Conservation (phyloP, 2,329 filamentous ascomycete genomes). For the Pestalotiopsis sp. region DNA sequence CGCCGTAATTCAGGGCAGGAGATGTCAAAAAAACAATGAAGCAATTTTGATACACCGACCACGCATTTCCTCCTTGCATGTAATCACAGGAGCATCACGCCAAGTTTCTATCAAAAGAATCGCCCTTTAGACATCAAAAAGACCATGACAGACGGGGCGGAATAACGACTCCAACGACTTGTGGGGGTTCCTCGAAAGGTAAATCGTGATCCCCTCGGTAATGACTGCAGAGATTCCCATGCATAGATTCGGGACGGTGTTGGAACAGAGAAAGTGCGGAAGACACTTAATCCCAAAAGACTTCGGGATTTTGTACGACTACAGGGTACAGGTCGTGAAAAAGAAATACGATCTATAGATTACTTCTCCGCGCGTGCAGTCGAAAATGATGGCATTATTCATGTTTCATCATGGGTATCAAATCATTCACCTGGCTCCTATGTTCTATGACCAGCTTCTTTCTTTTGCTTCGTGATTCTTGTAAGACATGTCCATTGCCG, state of each 20-base stretch:
- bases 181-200: not conserved
- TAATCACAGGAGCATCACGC: slow-evolving; percentile 5
- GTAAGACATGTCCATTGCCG: not conserved
- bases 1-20: slow-evolving; percentile 54
- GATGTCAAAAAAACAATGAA: slow-evolving; percentile 21
- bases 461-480: not conserved
- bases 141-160: not conserved
- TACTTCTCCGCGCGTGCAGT: not conserved
- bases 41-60: slow-evolving; percentile 15
- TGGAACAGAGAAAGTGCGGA: not conserved
- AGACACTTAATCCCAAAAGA: not conserved
- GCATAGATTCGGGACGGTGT: not conserved
- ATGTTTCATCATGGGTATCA: slow-evolving; percentile 1
- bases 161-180: not conserved
- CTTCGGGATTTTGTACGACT: slow-evolving; percentile 1
- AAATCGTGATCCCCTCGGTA: not conserved
- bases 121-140: not conserved
- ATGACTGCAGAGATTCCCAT: slow-evolving; percentile 8
- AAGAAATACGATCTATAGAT: slow-evolving; percentile 8
- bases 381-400: not conserved
- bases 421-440: not conserved
- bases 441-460: not conserved
- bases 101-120: slow-evolving; percentile 5
- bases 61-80: not conserved
- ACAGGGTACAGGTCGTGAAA: slow-evolving; percentile 1